Evolutionary conservation across 345 rosid species (phyloP), one percentile per base, ranked within the genome.

Genomic region (Pugionium dolabratum): DNA sequence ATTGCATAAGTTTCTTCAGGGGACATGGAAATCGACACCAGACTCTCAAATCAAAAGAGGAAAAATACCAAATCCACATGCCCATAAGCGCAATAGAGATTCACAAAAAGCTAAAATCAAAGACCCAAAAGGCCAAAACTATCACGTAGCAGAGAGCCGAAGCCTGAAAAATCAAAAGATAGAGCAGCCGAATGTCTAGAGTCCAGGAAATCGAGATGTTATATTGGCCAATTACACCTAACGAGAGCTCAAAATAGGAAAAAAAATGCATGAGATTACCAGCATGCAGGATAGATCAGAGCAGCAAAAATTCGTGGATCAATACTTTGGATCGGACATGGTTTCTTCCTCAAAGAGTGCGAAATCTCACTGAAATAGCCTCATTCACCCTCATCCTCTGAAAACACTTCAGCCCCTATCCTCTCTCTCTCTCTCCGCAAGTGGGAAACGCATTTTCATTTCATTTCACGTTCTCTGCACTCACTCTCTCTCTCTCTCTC

Each of bases 391-490:
- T 57, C 47, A 53, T 35, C 50, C 32, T 42, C 59, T 10, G 25
- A 25, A 7, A 5, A 29, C 40, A 44, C 49, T 28, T 47, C 10
- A 57, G 53, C 5, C 60, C 52, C 28, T 27, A 35, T 42, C 11
- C 40, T 67, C 64, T 68, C 54, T 60, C 48, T 52, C 18, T 59
- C 0, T 70, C 49, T 32, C 29, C 70, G 55, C 58, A 36, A 62
- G 70, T 70, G 70, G 78, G 70, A 42, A 64, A 35, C 71, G 66
- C 75, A 70, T 54, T 69, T 69, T 64, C 75, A 58, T 58, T 58
- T 50, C 32, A 56, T 42, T n/a, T 67, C 77, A 68, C 73, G 65
- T 69, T 75, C 78, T 57, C 69, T 64, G 70, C 65, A 68, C 73
- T 61, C 66, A 42, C 72, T 4, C 54, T 6, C 70, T 29, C 63